These are phyloP conservation scores for Sphagnum tenellum DNA, from an alignment of 225 moss, liverwort and hornwort genomes.

Conservation along the genomic window DNA sequence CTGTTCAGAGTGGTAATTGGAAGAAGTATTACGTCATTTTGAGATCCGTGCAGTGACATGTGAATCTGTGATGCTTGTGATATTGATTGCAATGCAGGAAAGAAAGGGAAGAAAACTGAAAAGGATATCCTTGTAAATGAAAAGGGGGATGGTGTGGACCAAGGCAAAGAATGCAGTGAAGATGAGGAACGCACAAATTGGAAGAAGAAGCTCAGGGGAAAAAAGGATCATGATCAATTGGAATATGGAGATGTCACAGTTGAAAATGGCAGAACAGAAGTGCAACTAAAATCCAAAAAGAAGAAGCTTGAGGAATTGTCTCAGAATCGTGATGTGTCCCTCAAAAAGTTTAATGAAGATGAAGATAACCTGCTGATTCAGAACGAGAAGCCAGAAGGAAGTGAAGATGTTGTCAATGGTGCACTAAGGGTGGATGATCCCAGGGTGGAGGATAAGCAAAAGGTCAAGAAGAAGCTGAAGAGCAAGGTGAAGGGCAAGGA, in stretches of 20 bases:
- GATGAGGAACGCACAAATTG: slow-evolving; percentile 9
- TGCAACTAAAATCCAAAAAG: slow-evolving; percentile 16
- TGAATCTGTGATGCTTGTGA: too few species aligned
- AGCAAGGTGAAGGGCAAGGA: slow-evolving; percentile 5
- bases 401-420: slow-evolving; percentile 11
- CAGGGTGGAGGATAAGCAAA: slow-evolving; percentile 9
- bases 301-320: slow-evolving; percentile 11
- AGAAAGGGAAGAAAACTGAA: slow-evolving; percentile 36
- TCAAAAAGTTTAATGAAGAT: slow-evolving; percentile 3
- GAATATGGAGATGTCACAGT: neutral
- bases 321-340: slow-evolving; percentile 15
- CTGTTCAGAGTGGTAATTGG: too few species aligned
- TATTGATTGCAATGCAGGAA: slow-evolving; percentile 7
- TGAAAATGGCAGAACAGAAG: neutral
- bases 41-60: too few species aligned
- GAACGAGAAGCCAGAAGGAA: slow-evolving; percentile 4
- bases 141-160: slow-evolving; percentile 20
- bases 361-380: slow-evolving; percentile 2
- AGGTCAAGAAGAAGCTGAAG: slow-evolving; percentile 20
- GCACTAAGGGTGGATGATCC: slow-evolving; percentile 14
- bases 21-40: too few species aligned
- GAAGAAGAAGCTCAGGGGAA: slow-evolving; percentile 23
- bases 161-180: slow-evolving; percentile 5
- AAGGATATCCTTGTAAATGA: slow-evolving; percentile 35
- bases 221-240: slow-evolving; percentile 4